These are phyloP conservation scores for Physcomitrium patens DNA, from an alignment of 225 moss, liverwort and hornwort genomes.

Conservation along the genomic window DNA sequence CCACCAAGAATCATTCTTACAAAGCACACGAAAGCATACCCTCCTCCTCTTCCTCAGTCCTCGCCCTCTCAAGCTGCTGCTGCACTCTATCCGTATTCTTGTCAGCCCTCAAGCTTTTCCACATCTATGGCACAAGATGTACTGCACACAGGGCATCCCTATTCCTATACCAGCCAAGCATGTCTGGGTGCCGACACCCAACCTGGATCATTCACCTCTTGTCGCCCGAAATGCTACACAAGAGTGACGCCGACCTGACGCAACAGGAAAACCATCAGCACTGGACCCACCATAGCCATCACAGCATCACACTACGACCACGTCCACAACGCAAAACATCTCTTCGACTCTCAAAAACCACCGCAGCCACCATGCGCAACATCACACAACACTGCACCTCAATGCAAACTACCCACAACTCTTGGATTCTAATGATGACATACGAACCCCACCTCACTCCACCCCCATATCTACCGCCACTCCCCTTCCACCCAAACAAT, in stretches of 20 bases:
- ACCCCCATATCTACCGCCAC: slow-evolving; percentile 18
- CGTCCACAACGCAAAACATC: not conserved
- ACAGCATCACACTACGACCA: slow-evolving; percentile 7
- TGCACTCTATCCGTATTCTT: too few relatives aligned
- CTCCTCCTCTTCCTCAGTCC: not conserved
- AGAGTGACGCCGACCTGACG: slow-evolving; percentile 42
- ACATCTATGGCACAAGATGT: too few relatives aligned
- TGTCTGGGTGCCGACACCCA: too few relatives aligned
- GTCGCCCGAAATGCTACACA: not conserved
- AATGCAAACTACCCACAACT: too few relatives aligned
- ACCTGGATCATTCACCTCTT: too few relatives aligned
- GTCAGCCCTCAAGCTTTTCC: too few relatives aligned
- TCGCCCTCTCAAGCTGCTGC: not conserved
- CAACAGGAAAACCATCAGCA: slow-evolving; percentile 28
- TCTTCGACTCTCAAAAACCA: slow-evolving; percentile 24
- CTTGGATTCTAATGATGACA: too few relatives aligned
- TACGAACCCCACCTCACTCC: too few relatives aligned
- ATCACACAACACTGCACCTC: too few relatives aligned
- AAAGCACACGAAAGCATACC: not conserved
- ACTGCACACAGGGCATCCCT: too few relatives aligned
- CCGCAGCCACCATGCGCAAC: too few relatives aligned
- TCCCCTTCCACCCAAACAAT: not conserved
- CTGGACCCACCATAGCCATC: slow-evolving; percentile 28
- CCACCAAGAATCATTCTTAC: slow-evolving; percentile 16
- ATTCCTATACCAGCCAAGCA: too few relatives aligned